Base-by-base conservation (phyloP, 192 early-diverging fungal genomes). In the Podila clonocystis region DNA sequence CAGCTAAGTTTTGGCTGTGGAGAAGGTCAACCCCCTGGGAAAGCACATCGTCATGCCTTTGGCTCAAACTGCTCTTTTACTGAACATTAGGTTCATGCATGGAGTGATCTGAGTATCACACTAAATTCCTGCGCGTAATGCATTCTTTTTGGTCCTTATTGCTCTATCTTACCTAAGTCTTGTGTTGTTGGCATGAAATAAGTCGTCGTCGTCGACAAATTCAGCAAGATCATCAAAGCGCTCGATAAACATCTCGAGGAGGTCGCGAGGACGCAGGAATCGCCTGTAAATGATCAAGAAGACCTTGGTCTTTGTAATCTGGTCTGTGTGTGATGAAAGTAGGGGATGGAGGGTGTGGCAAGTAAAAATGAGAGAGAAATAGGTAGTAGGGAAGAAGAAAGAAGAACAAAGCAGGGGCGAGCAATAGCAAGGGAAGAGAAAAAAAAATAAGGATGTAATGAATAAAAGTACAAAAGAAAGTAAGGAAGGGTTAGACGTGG, bases 191-290 rank as follows among this genome's bases (percentile, higher is more conserved):
- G 65, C 61, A 22, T 71, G 24, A 17, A 33, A 50, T 11, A 72
- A 65, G 4, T 79, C 65, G 8, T 80, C 77, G 28, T 73, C 62
- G 22, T 73, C 62, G 19, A 59, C 57, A 69, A 64, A 73, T 19
- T 80, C 77, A 12, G 70, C 77, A 30, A 73, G 28, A 22, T 73
- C 67, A 33, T 80, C 77, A 31, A 80, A 80, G 6, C 77, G 70
- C 22, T 73, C 66, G 5, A 80, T 80, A 34, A 80, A 67, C 66
- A 69, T 72, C 34, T 80, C 77, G 66, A 80, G 68, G 22, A 80
- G 67, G 67, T 80, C 70, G 57, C 77, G 77, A 62, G 77, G 77
- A 65, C 71, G 70, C 19, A 80, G 67, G 62, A 80, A 80, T 45
- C 72, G 72, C 24, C 77, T 60, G 36, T 80, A 80, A 28, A 80